Evolutionary conservation across 2,329 filamentous ascomycete genomes (phyloP), one percentile per base, ranked within the genome.

Genomic region (Colletotrichum sp.): DNA sequence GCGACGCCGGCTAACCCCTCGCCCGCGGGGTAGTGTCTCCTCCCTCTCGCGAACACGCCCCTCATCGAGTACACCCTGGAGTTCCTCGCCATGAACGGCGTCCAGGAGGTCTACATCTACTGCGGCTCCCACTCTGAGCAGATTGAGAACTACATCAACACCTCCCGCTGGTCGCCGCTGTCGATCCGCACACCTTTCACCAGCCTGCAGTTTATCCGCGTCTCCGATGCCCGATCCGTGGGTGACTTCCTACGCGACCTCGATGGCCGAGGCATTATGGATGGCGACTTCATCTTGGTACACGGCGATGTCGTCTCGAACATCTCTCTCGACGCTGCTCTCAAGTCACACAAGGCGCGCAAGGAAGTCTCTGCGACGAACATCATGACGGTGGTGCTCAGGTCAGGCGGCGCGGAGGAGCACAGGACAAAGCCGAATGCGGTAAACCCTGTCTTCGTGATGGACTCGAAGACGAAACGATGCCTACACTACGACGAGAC

Each of bases 21-120:
- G 71, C 72, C 67, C 64, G 34, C 81, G 43, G 43, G 43, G 43
- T 21, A 98, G 95, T 99, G 97, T 87, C 93, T 99, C 36, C 90
- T 99, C 8, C 96, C 96, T 13, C 90, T 99, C 76, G 97, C 95
- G 76, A 99, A 99, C 84, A 96, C 94, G 3, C 96, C 97, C 43
- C 89, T 99, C 78, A 98, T 99, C 86, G 97, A 99, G 85, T 99
- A 99, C 84, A 99, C 96, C 6, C 93, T 99, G 81, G 96, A 99
- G 82, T 99, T 98, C 81, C 92, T 99, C 1, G 96, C 96, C 78
- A 96, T 96, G 90, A 96, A 97, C 74, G 96, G 96, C 74, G 96
- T 99, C n/a, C 93, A 97, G 80, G 95, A 98, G 79, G 94, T 99
- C 70, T 98, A 94, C 83, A 91, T 99, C 74, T 99, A 98, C 87